These are phyloP conservation scores for Citrus medica DNA, from an alignment of 345 rosid species.

Conservation along the genomic window DNA sequence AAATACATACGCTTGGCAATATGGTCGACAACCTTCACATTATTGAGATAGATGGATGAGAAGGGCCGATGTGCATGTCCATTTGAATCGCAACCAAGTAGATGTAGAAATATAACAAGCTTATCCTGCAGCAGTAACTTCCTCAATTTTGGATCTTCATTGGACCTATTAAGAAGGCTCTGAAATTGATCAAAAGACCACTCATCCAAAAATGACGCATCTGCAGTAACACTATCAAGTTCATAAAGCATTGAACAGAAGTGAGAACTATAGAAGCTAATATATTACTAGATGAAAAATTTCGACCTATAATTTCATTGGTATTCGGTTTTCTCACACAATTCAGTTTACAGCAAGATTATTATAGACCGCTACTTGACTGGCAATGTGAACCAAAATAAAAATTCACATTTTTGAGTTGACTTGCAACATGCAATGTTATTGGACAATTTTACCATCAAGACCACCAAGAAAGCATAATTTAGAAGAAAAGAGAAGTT, in stretches of 20 bases:
- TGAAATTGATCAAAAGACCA: conserved; percentile 97
- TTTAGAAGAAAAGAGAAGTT: too few species aligned
- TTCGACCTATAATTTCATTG: too few species aligned
- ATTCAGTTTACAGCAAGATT: background rate
- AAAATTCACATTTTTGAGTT: background rate
- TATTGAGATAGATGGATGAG: conserved; percentile 90
- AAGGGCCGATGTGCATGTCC: conserved; percentile 97
- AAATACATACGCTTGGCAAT: conserved; percentile 72
- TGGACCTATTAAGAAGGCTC: conserved; percentile 83
- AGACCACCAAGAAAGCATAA: background rate
- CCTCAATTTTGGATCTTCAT: conserved; percentile 65
- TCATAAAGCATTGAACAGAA: conserved; percentile 22
- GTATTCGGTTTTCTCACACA: background rate
- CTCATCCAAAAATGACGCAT: conserved; percentile 98
- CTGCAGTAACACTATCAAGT: conserved; percentile 52
- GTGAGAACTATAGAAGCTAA: background rate
- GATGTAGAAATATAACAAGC: conserved; percentile 83
- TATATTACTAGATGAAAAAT: background rate
- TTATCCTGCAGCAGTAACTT: conserved; percentile 77
- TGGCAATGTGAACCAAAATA: background rate
- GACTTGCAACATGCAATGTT: background rate
- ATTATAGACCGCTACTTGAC: background rate
- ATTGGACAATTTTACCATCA: background rate
- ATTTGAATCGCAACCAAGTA: conserved; percentile 98
- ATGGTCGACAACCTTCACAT: conserved; percentile 89